Percentiles rank a stretch among this genome's conserved stretches.
These are phyloP conservation scores for Parastagonospora nodorum DNA, from an alignment of 2,329 filamentous ascomycete genomes.

Conservation along the genomic window DNA sequence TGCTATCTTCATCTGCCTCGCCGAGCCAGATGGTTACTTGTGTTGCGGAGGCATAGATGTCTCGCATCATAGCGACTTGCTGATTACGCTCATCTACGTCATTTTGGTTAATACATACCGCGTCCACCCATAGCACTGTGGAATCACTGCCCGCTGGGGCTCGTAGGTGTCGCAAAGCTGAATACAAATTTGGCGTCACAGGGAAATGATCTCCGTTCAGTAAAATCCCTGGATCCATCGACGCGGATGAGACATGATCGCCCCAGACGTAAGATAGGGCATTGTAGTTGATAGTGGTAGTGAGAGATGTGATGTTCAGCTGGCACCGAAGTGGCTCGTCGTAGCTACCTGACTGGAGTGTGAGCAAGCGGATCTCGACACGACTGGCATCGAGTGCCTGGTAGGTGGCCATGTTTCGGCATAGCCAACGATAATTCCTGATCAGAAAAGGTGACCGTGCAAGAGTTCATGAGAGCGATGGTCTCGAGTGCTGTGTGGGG, in stretches of 20 bases:
- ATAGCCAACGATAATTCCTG: no score
- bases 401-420: neutral
- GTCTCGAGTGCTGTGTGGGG: no score
- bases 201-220: neutral
- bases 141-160: conserved; percentile 13
- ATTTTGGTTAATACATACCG: conserved; percentile 36
- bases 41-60: conserved; percentile 30
- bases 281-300: neutral
- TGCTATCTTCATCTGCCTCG: conserved; percentile 3
- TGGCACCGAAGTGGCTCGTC: neutral
- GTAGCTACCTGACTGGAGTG: neutral
- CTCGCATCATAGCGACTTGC: conserved; percentile 42
- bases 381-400: neutral
- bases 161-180: neutral
- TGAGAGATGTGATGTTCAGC: neutral
- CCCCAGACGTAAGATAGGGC: conserved; percentile 2
- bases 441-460: no score
- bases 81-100: conserved; percentile 33
- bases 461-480: no score
- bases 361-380: conserved; percentile 1
- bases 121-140: conserved; percentile 7
- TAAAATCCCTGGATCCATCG: neutral
- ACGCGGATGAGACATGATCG: neutral
- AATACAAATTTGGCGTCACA: conserved; percentile 1
- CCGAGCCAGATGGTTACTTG: conserved; percentile 15